Evolutionary conservation across 225 moss, liverwort and hornwort species (phyloP).

Genomic region (Sphagnum tenellum): DNA sequence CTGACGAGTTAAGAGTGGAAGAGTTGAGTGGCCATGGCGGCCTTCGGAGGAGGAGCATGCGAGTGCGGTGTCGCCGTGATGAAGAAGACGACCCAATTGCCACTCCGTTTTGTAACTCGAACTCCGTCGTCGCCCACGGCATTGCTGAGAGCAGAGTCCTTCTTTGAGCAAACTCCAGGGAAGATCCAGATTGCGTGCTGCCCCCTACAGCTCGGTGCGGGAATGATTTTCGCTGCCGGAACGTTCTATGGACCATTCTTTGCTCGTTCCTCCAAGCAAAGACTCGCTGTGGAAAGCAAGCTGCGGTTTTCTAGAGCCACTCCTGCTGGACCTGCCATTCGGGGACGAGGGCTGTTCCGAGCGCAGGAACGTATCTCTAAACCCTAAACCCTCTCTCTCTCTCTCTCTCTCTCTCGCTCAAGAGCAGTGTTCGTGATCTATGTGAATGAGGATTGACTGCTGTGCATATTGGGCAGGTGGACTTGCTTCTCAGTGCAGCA

Average conservation of each 20-base stretch:
- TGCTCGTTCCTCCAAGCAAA: background rate
- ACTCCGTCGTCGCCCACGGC: too few species aligned
- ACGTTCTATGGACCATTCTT: conserved; percentile 6
- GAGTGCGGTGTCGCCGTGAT: too few species aligned
- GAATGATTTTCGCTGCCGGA: conserved; percentile 27
- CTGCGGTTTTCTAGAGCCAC: conserved; percentile 11
- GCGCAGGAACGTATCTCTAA: conserved; percentile 22
- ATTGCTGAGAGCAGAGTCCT: too few species aligned
- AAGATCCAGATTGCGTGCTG: conserved; percentile 2
- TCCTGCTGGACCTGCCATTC: conserved; percentile 37
- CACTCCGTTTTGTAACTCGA: too few species aligned
- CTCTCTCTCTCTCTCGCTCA: too few species aligned
- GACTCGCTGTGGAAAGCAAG: conserved; percentile 18
- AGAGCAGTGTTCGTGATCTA: background rate
- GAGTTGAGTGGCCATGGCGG: too few species aligned
- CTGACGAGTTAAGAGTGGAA: too few species aligned
- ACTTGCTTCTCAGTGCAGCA: conserved; percentile 30
- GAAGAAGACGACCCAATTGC: too few species aligned
- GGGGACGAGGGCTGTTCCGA: conserved; percentile 29
- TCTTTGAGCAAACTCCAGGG: too few species aligned
- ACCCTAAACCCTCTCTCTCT: too few species aligned
- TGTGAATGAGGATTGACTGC: too few species aligned
- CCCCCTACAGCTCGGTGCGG: conserved; percentile 49
- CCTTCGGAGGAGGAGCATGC: too few species aligned
- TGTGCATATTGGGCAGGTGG: conserved; percentile 19